Percentiles rank a stretch among this genome's conserved stretches.
Conservation (phyloP, 257 asterid species). For the Solanum peruvianum region DNA sequence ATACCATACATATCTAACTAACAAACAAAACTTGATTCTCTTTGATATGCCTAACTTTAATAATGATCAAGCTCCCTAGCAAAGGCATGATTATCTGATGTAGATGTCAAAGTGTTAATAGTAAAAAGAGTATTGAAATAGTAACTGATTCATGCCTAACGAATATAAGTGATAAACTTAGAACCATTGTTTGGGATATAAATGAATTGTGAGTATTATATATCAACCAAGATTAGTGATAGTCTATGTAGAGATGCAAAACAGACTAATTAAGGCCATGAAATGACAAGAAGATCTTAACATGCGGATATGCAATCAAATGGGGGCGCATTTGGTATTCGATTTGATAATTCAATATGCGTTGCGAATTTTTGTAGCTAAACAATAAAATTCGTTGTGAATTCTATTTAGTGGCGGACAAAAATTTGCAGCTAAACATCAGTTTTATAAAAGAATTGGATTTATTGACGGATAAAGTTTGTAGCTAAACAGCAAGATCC, state of each 20-base stretch:
- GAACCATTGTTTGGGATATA: background rate
- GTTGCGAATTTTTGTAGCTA: too few species aligned
- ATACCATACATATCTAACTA: background rate
- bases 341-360: background rate
- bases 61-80: background rate
- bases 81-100: background rate
- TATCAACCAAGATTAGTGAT: background rate
- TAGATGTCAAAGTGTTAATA: background rate
- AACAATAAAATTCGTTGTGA: too few species aligned
- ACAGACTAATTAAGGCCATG: background rate
- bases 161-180: background rate
- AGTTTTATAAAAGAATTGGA: too few species aligned
- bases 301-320: background rate
- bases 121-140: background rate
- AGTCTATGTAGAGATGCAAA: background rate
- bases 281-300: background rate
- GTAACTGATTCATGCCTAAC: background rate
- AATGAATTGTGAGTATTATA: background rate
- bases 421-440: too few species aligned
- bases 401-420: too few species aligned
- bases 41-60: background rate
- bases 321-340: background rate
- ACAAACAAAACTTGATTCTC: background rate
- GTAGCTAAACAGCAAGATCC: too few species aligned
- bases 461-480: too few species aligned